These are phyloP conservation scores for Aethionema arabicum DNA, from an alignment of 345 rosid species.

Conservation along the genomic window DNA sequence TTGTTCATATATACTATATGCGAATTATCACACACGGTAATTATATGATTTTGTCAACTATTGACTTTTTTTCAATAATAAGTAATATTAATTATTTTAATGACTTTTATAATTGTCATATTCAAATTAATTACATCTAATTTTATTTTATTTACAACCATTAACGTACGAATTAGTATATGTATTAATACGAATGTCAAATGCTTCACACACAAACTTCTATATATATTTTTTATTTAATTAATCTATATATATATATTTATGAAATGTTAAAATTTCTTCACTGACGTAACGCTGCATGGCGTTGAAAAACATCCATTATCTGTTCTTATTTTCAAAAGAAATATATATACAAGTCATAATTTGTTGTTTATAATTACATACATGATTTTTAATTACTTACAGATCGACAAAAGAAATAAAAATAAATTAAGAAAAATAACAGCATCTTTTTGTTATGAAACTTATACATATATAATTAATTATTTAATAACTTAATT, in stretches of 20 bases:
- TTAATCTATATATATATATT: too few species aligned
- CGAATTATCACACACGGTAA: constrained; percentile 31
- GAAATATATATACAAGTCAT: too few species aligned
- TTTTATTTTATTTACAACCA: constrained; percentile 14
- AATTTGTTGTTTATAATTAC: too few species aligned
- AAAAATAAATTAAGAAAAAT: too few species aligned
- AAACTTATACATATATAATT: too few species aligned
- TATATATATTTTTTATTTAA: too few species aligned
- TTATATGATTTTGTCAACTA: constrained; percentile 35
- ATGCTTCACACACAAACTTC: constrained; percentile 31
- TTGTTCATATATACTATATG: constrained; percentile 25
- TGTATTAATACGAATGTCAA: constrained; percentile 21
- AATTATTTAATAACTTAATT: too few species aligned
- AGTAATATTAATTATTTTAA: background rate
- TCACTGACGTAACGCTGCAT: constrained; percentile 33
- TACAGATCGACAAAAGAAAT: too few species aligned
- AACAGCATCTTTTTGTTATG: too few species aligned
- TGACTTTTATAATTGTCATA: constrained; percentile 5
- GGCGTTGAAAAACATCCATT: constrained; percentile 33
- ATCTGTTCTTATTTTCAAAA: background rate
- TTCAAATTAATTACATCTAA: constrained; percentile 11
- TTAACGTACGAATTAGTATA: too few species aligned
- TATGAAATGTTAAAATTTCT: constrained; percentile 12
- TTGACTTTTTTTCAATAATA: constrained; percentile 23
- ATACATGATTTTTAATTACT: too few species aligned